phyloP scores from a whole-genome alignment of 1,284 basidiomycete species.

The Serendipita sp. region DNA sequence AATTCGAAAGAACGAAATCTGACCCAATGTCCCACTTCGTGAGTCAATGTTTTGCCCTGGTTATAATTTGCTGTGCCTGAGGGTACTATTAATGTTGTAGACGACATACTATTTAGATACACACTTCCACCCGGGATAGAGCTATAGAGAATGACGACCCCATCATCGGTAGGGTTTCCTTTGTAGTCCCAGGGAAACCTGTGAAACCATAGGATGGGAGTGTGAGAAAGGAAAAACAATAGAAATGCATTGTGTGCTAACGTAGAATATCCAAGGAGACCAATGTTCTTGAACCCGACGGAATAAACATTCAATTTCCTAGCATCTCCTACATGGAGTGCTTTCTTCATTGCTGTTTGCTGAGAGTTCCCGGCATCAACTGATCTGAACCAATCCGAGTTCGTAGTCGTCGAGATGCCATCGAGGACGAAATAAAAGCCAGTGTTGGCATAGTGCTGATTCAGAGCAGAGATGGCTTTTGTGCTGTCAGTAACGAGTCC shows the following conservation, averaged over 20 bases:
- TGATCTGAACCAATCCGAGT: neutral
- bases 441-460: neutral
- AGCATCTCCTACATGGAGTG: neutral
- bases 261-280: constrained; percentile 36
- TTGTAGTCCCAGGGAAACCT: constrained; percentile 18
- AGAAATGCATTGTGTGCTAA: constrained; percentile 12
- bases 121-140: constrained; percentile 33
- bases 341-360: neutral
- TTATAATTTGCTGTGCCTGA: constrained; percentile 12
- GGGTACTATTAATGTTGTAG: neutral
- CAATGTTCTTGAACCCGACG: constrained; percentile 11
- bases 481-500: neutral
- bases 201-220: too few relatives aligned
- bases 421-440: neutral
- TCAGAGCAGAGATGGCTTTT: neutral
- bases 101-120: too few relatives aligned
- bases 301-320: neutral
- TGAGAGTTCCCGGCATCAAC: neutral
- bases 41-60: constrained; percentile 29
- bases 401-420: neutral
- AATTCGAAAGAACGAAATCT: constrained; percentile 29
- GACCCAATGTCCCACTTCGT: constrained; percentile 44
- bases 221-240: too few relatives aligned
- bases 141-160: constrained; percentile 35
- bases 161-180: constrained; percentile 29